Conservation (phyloP, 345 rosid species). For the Populus deltoides region DNA sequence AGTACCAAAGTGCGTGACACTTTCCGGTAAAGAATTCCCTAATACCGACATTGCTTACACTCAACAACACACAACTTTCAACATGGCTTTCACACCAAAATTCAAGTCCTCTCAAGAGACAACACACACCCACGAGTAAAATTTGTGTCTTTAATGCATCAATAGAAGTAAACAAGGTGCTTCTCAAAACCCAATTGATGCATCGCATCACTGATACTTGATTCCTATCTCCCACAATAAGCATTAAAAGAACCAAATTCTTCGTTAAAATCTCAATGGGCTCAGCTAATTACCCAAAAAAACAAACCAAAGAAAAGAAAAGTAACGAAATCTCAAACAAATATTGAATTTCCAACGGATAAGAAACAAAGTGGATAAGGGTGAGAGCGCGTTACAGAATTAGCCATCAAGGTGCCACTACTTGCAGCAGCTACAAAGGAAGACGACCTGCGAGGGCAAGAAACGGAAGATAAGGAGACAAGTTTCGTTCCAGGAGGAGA, state of each 20-base stretch:
- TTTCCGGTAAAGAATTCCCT: not conserved
- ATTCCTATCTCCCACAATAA: not conserved
- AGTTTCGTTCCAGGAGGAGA: slow-evolving; percentile 18
- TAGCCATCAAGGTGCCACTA: slow-evolving; percentile 48
- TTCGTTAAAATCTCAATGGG: too few species aligned
- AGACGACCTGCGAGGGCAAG: slow-evolving; percentile 29
- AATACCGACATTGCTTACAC: not conserved
- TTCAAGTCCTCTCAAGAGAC: not conserved
- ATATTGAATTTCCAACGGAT: not conserved
- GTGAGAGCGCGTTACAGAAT: slow-evolving; percentile 48
- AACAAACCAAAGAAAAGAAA: not conserved
- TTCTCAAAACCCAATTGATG: not conserved
- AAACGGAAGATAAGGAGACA: slow-evolving; percentile 18
- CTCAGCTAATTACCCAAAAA: not conserved
- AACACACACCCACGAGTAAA: not conserved
- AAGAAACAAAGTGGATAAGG: slow-evolving; percentile 18
- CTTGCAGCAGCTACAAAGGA: slow-evolving; percentile 25
- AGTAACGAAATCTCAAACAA: not conserved
- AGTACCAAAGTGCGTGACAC: not conserved
- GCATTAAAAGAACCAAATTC: not conserved
- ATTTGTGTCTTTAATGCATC: not conserved
- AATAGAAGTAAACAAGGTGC: not conserved
- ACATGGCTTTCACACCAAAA: not conserved
- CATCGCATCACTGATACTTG: not conserved
- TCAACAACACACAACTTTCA: not conserved